Base-by-base conservation (phyloP, 2,329 filamentous ascomycete genomes). In the Colletotrichum sp. region DNA sequence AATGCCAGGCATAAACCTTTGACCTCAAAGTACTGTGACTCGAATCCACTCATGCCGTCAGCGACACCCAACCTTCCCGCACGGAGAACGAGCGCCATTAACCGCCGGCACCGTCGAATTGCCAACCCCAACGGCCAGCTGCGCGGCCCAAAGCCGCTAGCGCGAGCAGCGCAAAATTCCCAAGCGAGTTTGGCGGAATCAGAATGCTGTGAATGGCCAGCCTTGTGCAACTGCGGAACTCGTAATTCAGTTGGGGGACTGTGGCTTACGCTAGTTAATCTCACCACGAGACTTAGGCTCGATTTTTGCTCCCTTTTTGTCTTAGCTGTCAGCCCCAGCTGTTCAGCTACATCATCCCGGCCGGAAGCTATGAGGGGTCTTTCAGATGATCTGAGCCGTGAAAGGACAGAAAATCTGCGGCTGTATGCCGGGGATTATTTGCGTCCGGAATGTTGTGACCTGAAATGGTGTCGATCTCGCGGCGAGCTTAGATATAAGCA, bases 321-420 rank as follows among this genome's bases (percentile, higher is more conserved):
- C 34, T 58, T 69, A 65, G 74, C 43, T 16, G 27, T 55, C 70
- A 76, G 70, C 73, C 65, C 36, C 27, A n/a, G 28, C n/a, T 18
- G 70, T 36, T 76, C 74, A 76, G 74, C 74, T 69, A 43, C 28
- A 27, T 52, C 27, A 34, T 15, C 8, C 28, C 73, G 39, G 27
- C 25, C 25, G 10, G 43, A 22, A 27, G 8, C 18, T 12, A 6
- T 8, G 27, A 66, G 34, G n/a, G 5, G 32, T 16, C 28, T 16
- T 12, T 16, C n/a, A 32, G 55, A 18, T 30, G 30, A 34, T 22
- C 28, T 8, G 43, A 60, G 10, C n/a, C 43, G 22, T 43, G n/a
- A 30, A 69, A 30, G 56, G 48, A 34, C 34, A 67, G 9, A 66
- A 30, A 25, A 15, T 15, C 25, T 66, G 68, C 58, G 70, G 70